Percentiles rank a stretch among this genome's conserved stretches.
Evolutionary conservation across 352 stramenopile species (phyloP).

Genomic region (Achlya hypogyna): DNA sequence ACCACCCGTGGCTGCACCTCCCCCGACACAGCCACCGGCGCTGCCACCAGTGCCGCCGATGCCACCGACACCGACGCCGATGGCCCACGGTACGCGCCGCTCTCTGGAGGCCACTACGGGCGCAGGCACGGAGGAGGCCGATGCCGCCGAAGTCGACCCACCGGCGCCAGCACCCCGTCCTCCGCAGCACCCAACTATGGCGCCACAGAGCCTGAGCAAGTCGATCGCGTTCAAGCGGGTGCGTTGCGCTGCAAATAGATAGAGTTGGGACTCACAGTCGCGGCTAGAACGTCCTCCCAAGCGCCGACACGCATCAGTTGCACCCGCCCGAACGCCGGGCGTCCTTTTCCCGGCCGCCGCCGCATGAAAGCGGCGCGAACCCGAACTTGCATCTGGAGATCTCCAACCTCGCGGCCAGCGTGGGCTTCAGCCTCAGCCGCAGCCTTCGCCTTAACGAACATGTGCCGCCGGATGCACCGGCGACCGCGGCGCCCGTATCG

Average conservation of each 20-base stretch:
- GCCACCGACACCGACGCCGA: too few relatives aligned
- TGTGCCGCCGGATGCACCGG: neutral
- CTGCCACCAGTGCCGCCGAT: neutral
- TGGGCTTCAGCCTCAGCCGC: conserved; percentile 56
- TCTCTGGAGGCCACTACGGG: neutral
- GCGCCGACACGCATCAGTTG: neutral
- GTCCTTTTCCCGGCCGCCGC: neutral
- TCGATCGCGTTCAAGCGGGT: conserved; percentile 48
- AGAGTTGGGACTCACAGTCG: too few relatives aligned
- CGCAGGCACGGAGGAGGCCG: too few relatives aligned
- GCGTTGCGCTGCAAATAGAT: conserved; percentile 10
- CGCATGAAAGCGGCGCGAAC: conserved; percentile 32
- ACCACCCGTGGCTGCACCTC: neutral
- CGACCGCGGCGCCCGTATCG: neutral
- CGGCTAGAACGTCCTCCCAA: neutral
- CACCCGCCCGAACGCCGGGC: neutral
- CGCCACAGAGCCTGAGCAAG: conserved; percentile 73
- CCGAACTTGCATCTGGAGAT: conserved; percentile 80
- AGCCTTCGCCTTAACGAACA: conserved; percentile 28
- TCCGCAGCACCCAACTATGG: conserved; percentile 38
- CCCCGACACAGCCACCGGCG: too few relatives aligned
- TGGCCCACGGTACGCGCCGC: neutral
- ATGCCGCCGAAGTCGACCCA: neutral
- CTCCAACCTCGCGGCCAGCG: conserved; percentile 63
- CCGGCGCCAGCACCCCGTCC: conserved; percentile 29